Evolutionary conservation across 169 alveolate genomes (phyloP), one percentile per base, ranked within the genome.

Genomic region (Nephromyces sp.): DNA sequence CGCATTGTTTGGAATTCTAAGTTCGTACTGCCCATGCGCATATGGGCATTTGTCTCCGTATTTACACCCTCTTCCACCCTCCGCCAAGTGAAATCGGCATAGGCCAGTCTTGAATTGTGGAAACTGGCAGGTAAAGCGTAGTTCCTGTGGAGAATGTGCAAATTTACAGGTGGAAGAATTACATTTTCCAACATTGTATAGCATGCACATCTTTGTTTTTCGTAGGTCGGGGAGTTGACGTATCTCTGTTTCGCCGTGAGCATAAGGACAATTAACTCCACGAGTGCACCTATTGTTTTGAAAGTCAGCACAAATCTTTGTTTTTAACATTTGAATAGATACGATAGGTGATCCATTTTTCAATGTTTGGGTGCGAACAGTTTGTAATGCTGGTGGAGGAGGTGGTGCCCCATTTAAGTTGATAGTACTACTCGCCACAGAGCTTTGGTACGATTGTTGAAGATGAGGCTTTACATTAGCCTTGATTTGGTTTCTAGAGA

Each of bases 301-400:
- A 57, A 51, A 25, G 31, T 71, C 77, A 15, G 53, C 53, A 8
- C 77, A 71, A 30, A 71, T 32, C 72, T 71, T 71, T 24, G 77
- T 71, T 32, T 71, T 71, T 65, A 71, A 30, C 77, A 71, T 71
- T 8, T 71, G 77, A 25, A 43, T 74, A 22, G 77, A 62, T 15
- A 62, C 83, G 67, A 67, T 81, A 68, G 69, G 80, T 30, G 53
- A 81, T 74, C 66, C 69, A n/a, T n/a, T n/a, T n/a, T n/a, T n/a
- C n/a, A n/a, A n/a, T n/a, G n/a, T n/a, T n/a, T n/a, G n/a, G n/a
- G n/a, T n/a, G n/a, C n/a, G n/a, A n/a, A n/a, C n/a, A n/a, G n/a
- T n/a, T n/a, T n/a, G n/a, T n/a, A n/a, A n/a, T n/a, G n/a, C n/a
- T n/a, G n/a, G n/a, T n/a, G n/a, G n/a, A n/a, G n/a, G n/a, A n/a